phyloP scores from a whole-genome alignment of 73 alveolate species.

The Paramecium tetraurelia region DNA sequence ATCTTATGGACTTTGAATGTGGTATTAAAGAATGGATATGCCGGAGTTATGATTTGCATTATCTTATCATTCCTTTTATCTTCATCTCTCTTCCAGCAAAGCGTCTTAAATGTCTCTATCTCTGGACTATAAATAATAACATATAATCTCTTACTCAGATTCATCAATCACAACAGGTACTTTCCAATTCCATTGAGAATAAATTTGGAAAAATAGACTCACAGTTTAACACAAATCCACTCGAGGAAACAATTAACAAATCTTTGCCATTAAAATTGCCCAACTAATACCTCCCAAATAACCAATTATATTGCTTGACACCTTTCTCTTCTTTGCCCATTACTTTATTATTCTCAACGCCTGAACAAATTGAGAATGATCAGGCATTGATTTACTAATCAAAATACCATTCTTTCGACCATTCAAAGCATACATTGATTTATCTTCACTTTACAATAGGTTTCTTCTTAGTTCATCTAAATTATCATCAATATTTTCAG shows the following conservation, averaged over 20 bases:
- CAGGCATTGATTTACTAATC: slow-evolving; percentile 75
- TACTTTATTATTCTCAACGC: slow-evolving; percentile 88
- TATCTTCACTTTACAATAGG: slow-evolving; percentile 83
- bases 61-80: slow-evolving; percentile 58
- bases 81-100: slow-evolving; percentile 46
- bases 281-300: slow-evolving; percentile 97
- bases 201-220: slow-evolving; percentile 82
- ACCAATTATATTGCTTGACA: slow-evolving; percentile 92
- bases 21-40: slow-evolving; percentile 94
- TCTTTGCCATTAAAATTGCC: slow-evolving; percentile 92
- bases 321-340: slow-evolving; percentile 97
- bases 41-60: slow-evolving; percentile 95
- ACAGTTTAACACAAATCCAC: slow-evolving; percentile 78
- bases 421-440: slow-evolving; percentile 84
- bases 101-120: neutral
- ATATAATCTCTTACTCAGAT: slow-evolving; percentile 52
- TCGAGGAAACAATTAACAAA: slow-evolving; percentile 87
- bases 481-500: slow-evolving; percentile 78
- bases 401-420: slow-evolving; percentile 92
- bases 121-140: neutral
- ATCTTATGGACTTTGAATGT: slow-evolving; percentile 73
- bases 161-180: slow-evolving; percentile 80
- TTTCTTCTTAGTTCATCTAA: slow-evolving; percentile 78
- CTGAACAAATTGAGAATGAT: slow-evolving; percentile 77
- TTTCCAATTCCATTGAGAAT: slow-evolving; percentile 92